Evolutionary conservation across 495 filamentous ascomycete species (phyloP), one percentile per base, ranked within the genome.

Genomic region (Copromyces sp.): DNA sequence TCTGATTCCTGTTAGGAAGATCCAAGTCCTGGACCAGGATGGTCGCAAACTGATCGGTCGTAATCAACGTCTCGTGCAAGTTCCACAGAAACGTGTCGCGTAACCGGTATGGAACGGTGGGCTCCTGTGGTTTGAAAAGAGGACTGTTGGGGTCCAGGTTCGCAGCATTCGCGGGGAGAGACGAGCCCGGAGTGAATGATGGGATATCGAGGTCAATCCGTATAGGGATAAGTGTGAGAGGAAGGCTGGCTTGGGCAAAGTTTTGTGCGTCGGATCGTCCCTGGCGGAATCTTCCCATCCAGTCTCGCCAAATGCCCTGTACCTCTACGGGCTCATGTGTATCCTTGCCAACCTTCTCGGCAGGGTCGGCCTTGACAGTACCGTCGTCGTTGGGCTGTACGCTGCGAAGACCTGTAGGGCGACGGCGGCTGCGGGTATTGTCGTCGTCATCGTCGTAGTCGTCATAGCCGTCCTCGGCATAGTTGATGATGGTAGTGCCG

Each of bases 71-170:
- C 83, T 99, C 95, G 81, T 98, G 94, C 11, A 99, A 86, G 78
- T 99, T 99, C 95, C 95, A 99, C 35, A 98, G 81, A 78, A 99
- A 98, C 37, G 90, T 91, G 75, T 99, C 95, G 80, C 97, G 94
- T 41, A 99, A 85, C 68, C 95, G 87, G 80, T 91, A 97, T 4
- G 92, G 89, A 17, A 94, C 90, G 32, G 93, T 90, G 68, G 87
- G 82, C 47, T 98, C 94, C 39, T 90, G 91, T 35, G 85, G 83
- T 76, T 88, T 89, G 82, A 95, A 97, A n/a, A 90, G 88, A 6
- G 92, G 90, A 71, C 92, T 81, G 17, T 86, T 85, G 47, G 77
- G 75, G 65, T 84, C 85, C n/a, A 75, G 74, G 12, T 87, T 81
- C 69, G 88, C 87, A 73, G 87, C 84, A 12, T 91, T 90, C 69